phyloP scores from a whole-genome alignment of 768 basidiomycete species.

The Strobilomyces echinocephalus region DNA sequence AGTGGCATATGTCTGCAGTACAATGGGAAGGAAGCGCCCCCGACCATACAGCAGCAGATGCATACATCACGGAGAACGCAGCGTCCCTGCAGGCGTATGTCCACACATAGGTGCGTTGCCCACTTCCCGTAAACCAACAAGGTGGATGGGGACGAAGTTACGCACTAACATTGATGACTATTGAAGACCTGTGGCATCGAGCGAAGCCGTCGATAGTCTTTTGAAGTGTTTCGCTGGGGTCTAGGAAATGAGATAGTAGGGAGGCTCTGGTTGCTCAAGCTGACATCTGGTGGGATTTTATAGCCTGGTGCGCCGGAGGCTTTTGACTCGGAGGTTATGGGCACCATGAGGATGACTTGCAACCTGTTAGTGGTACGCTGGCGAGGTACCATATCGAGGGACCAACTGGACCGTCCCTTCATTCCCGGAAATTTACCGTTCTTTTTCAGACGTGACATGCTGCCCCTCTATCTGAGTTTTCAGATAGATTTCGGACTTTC shows the following conservation, averaged over 20 bases:
- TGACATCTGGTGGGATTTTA: slow-evolving; percentile 20
- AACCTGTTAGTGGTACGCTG: slow-evolving; percentile 11
- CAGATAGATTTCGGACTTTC: slow-evolving; percentile 30
- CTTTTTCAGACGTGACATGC: slow-evolving; percentile 21
- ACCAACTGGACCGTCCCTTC: slow-evolving; percentile 20
- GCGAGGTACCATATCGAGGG: slow-evolving; percentile 28
- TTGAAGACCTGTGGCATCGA: neutral
- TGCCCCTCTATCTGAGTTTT: slow-evolving; percentile 26
- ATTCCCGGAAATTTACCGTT: slow-evolving; percentile 21
- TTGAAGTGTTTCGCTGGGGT: neutral
- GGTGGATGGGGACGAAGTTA: slow-evolving; percentile 3
- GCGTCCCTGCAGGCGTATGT: slow-evolving; percentile 4
- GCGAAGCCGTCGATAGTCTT: neutral
- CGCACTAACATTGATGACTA: slow-evolving; percentile 9
- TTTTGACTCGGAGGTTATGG: slow-evolving; percentile 8
- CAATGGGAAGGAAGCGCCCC: slow-evolving; percentile 36
- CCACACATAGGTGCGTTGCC: neutral
- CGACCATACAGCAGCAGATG: slow-evolving; percentile 33
- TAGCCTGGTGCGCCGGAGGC: slow-evolving; percentile 16
- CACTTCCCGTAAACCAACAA: slow-evolving; percentile 18
- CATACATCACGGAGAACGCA: slow-evolving; percentile 20
- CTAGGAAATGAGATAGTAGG: slow-evolving; percentile 6
- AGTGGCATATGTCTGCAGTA: slow-evolving; percentile 30
- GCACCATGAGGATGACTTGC: slow-evolving; percentile 21
- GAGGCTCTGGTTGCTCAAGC: slow-evolving; percentile 13